Conservation (phyloP, 1,139 yeast genomes). For the Trichomonascaceae sp. region DNA sequence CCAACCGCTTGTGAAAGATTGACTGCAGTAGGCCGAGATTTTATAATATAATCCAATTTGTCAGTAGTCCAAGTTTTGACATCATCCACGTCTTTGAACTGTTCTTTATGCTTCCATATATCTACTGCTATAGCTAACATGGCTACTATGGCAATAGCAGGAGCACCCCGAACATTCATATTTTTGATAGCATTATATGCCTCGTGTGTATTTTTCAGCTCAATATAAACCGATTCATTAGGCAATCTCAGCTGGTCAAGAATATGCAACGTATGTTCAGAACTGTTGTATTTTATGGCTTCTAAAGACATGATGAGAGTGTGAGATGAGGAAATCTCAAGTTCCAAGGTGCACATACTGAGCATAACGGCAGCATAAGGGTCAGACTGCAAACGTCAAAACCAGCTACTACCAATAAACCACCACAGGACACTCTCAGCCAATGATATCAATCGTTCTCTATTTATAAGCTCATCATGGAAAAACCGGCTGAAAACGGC, state of each 20-base stretch:
- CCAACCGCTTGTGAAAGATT: constrained; percentile 66
- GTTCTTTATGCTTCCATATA: constrained; percentile 25
- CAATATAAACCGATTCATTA: constrained; percentile 62
- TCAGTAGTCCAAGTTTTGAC: constrained; percentile 22
- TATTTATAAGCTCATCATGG: background rate
- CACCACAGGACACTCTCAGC: background rate
- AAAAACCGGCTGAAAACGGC: background rate
- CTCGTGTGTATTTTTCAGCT: constrained; percentile 55
- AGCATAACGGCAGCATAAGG: too few species aligned
- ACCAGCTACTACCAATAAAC: too few species aligned
- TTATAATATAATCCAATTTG: constrained; percentile 58
- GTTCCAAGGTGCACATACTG: background rate
- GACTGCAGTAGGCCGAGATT: constrained; percentile 93
- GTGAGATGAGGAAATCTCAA: background rate
- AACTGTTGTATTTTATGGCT: constrained; percentile 64
- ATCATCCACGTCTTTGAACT: constrained; percentile 11
- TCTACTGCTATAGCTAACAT: constrained; percentile 79
- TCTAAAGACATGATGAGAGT: constrained; percentile 25
- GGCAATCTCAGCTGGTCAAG: constrained; percentile 83
- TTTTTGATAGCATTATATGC: constrained; percentile 75
- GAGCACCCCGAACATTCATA: constrained; percentile 98
- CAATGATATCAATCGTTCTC: background rate
- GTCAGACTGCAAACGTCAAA: too few species aligned
- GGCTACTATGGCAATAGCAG: constrained; percentile 96
- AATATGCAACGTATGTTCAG: constrained; percentile 45